Base-by-base conservation (phyloP, 768 basidiomycete species). In the Coprinopsis cinerea region DNA sequence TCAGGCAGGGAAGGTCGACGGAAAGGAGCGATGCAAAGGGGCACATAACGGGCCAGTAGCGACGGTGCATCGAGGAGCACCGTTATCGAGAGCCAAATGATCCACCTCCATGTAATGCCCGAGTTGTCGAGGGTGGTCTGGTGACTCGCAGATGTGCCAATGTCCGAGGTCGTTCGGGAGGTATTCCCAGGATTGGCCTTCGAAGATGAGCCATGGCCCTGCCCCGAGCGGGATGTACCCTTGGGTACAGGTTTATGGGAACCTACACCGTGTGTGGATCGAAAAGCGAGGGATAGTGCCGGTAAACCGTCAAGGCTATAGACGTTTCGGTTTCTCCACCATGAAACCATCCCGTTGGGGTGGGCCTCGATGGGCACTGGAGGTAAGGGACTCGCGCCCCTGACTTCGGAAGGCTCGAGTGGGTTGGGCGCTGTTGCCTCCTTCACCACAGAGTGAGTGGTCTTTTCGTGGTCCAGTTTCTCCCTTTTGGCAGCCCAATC, bases 231-330 rank as follows among this genome's bases (percentile, higher is more conserved):
- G 4, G 44, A 24, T 18, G 17, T 18, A 26, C 39, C 50, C 35
- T 51, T 51, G 34, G 43, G 50, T 20, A 51, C 36, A 23, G 50
- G 35, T 20, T 37, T 23, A 24, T 51, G 50, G 24, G 15, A 28
- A 9, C 44, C 44, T 6, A 45, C 18, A 18, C 50, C 50, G 24
- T 45, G 35, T 10, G 43, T 26, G 2, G 50, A 36, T 17, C 28
- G 15, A 26, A 51, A 39, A n/a, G 71, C 76, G 3, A 52, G 39
- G 4, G 53, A 37, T 32, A 84, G 55, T 0, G 67, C 81, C 0
- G 79, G 75, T 5, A 85, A 68, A 7, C 81, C 81, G 53, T 84
- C 81, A 17, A 83, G 56, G 49, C 81, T 82, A 28, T 55, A 60
- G 5, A 64, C 30, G 54, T 86, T 86, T 44, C 71, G 66, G 6